These are phyloP conservation scores for Spiromastix sp. DNA, from an alignment of 2,329 filamentous ascomycete species.

Conservation along the genomic window DNA sequence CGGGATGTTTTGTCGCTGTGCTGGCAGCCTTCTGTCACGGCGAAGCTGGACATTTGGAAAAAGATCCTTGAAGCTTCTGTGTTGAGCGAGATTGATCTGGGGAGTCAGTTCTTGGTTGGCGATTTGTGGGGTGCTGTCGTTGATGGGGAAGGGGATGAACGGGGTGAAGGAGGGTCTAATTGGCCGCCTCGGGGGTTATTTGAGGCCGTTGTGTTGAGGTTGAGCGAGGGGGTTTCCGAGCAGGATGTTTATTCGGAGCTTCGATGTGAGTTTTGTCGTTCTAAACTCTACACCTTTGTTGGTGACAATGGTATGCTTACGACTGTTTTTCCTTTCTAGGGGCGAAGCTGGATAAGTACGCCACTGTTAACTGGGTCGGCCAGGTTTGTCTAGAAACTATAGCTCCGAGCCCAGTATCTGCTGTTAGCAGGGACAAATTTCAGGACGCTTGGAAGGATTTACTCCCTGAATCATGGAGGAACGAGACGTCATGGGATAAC, in stretches of 20 bases:
- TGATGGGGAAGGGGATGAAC: constrained; percentile 22
- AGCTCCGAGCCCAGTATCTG: constrained; percentile 21
- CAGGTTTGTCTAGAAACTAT: constrained; percentile 29
- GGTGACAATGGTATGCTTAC: not conserved
- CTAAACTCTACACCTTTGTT: not conserved
- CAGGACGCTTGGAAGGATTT: constrained; percentile 32
- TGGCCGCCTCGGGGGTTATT: constrained; percentile 25
- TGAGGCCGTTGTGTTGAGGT: constrained; percentile 27
- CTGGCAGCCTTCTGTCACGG: constrained; percentile 39
- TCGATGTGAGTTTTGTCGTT: constrained; percentile 25
- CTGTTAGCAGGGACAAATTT: constrained; percentile 24
- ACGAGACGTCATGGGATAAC: constrained; percentile 22
- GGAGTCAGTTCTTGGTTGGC: constrained; percentile 29
- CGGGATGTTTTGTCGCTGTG: constrained; percentile 14
- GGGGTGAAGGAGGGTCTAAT: constrained; percentile 14
- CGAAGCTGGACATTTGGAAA: constrained; percentile 41
- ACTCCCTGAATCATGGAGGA: constrained; percentile 34
- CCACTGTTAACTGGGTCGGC: constrained; percentile 28
- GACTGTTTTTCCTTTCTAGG: constrained; percentile 17
- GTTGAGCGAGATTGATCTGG: constrained; percentile 30
- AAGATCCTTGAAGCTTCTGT: constrained; percentile 28
- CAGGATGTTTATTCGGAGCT: constrained; percentile 16
- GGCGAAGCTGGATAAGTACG: constrained; percentile 28
- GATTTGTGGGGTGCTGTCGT: constrained; percentile 33
- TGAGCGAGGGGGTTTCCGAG: constrained; percentile 21